These are phyloP conservation scores for Achaetomium macrosporum DNA, from an alignment of 2,329 filamentous ascomycete genomes.

Conservation along the genomic window DNA sequence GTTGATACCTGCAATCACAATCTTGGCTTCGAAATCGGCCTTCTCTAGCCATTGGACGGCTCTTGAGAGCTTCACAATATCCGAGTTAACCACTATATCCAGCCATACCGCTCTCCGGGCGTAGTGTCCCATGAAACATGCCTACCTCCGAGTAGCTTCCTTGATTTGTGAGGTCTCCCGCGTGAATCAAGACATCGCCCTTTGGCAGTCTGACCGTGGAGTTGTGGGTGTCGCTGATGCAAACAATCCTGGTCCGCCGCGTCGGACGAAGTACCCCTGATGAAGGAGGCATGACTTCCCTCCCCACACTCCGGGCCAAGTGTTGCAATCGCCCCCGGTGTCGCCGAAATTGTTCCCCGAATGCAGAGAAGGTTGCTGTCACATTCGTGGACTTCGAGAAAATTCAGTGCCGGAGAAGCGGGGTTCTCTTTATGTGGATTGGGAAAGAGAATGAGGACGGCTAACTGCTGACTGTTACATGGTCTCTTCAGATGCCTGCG, in stretches of 20 bases:
- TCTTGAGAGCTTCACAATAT: slow-evolving; percentile 43
- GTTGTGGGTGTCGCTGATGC: slow-evolving; percentile 73
- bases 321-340: no score
- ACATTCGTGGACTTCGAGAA: not conserved
- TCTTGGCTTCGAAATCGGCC: slow-evolving; percentile 62
- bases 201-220: slow-evolving; percentile 57
- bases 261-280: slow-evolving; percentile 14
- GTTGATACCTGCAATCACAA: slow-evolving; percentile 58
- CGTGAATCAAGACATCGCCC: slow-evolving; percentile 70
- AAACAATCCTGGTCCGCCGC: slow-evolving; percentile 60
- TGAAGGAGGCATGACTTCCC: slow-evolving; percentile 8
- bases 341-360: no score
- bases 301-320: no score
- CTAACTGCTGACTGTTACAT: not conserved
- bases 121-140: not conserved
- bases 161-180: slow-evolving; percentile 71
- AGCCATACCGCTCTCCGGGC: not conserved
- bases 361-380: no score
- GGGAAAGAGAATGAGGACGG: not conserved
- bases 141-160: slow-evolving; percentile 52
- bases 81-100: not conserved
- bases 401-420: not conserved
- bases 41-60: slow-evolving; percentile 62
- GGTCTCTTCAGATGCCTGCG: no score
- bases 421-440: not conserved